These are phyloP conservation scores for Pythium sp. DNA, from an alignment of 352 stramenopile genomes.

Conservation along the genomic window DNA sequence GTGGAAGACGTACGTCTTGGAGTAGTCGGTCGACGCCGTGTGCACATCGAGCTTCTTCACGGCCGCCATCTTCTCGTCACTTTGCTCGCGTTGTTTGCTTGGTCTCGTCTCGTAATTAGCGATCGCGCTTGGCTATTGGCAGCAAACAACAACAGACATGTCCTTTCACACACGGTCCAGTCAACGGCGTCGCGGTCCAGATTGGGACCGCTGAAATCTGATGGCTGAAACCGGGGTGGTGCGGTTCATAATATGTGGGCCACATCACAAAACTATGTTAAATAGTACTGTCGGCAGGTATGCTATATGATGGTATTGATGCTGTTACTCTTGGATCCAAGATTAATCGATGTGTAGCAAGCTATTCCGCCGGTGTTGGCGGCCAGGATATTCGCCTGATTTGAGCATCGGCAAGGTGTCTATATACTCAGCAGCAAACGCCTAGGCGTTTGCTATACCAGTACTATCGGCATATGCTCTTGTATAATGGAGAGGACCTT, in stretches of 20 bases:
- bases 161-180: conserved; percentile 12
- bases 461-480: not conserved
- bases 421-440: not conserved
- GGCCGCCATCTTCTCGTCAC: conserved; percentile 17
- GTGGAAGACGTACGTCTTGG: conserved; percentile 87
- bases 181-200: conserved; percentile 6
- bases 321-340: not conserved
- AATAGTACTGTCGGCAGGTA: not conserved
- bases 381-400: not conserved
- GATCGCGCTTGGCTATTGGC: not conserved
- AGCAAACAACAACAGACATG: not conserved
- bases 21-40: conserved; percentile 73
- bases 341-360: not conserved
- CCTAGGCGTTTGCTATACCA: not conserved
- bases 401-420: not conserved
- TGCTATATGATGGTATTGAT: not conserved
- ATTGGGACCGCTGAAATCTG: not conserved
- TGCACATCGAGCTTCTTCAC: conserved; percentile 83
- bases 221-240: not conserved
- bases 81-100: not conserved
- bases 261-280: not conserved
- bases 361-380: not conserved
- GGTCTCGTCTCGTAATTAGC: not conserved
- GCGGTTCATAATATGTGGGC: not conserved
- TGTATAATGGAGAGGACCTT: not conserved